phyloP scores from a whole-genome alignment of 1,284 basidiomycete species.

The Irpex sp. region DNA sequence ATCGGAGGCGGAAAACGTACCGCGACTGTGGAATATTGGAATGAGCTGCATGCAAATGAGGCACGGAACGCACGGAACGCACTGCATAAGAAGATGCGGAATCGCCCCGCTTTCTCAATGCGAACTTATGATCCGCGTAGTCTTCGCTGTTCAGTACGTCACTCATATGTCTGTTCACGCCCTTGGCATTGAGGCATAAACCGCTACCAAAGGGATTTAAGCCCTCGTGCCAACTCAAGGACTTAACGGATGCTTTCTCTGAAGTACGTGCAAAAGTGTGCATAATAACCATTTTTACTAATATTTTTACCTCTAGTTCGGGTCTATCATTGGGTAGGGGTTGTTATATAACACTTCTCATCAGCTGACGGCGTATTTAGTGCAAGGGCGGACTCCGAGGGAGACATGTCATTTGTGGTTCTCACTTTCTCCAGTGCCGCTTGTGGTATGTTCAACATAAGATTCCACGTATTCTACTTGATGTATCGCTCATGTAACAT shows the following conservation, averaged over 20 bases:
- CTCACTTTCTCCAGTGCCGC: no score
- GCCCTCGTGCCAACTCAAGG: not conserved
- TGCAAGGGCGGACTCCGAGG: not conserved
- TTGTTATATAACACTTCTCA: not conserved
- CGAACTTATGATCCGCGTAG: not conserved
- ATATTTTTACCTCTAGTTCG: not conserved
- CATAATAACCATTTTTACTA: not conserved
- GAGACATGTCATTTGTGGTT: not conserved
- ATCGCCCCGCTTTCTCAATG: not conserved
- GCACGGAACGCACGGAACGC: not conserved
- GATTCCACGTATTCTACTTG: not conserved
- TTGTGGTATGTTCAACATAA: not conserved
- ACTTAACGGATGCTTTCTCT: not conserved
- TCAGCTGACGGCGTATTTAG: not conserved
- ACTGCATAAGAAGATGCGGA: not conserved
- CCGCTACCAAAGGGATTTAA: no score
- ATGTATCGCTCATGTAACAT: not conserved
- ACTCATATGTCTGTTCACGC: not conserved
- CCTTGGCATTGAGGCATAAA: not conserved
- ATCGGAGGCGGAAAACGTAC: constrained; percentile 2
- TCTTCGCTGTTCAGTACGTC: constrained; percentile 1
- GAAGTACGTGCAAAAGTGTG: not conserved
- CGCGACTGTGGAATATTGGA: constrained; percentile 8
- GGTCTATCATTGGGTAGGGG: not conserved
- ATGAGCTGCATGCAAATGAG: not conserved